Percentiles rank a stretch among this genome's conserved stretches.
Evolutionary conservation across 345 rosid genomes (phyloP).

Genomic region (Gossypium turneri): DNA sequence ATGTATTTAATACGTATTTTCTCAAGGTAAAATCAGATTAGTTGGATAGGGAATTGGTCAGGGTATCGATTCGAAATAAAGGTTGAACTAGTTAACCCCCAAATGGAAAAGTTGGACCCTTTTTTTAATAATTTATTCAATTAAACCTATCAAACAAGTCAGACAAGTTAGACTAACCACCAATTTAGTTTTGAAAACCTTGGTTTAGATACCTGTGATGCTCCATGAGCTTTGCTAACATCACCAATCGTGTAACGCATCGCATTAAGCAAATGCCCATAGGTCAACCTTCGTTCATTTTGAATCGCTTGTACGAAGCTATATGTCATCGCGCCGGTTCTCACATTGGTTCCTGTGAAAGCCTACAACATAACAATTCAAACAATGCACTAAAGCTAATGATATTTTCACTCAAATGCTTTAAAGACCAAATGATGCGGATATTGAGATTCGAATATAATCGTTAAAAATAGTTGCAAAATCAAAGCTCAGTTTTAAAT

Average conservation of each 20-base stretch:
- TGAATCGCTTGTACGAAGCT: conserved; percentile 69
- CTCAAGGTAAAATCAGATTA: neutral
- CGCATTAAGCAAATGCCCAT: conserved; percentile 51
- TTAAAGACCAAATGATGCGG: neutral
- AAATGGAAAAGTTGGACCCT: rapidly evolving
- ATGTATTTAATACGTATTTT: neutral
- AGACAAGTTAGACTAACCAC: neutral
- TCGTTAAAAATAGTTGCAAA: neutral
- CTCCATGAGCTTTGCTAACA: conserved; percentile 5
- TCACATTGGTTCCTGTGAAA: conserved; percentile 40
- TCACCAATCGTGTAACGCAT: conserved; percentile 33
- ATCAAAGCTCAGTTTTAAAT: neutral
- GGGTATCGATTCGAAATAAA: no score
- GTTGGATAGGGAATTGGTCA: no score
- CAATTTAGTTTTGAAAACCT: conserved; percentile 18
- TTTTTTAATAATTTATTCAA: no score
- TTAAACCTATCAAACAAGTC: no score
- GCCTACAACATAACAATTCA: conserved; percentile 34
- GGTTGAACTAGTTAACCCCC: no score
- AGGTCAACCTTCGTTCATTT: conserved; percentile 51
- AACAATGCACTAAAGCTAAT: neutral
- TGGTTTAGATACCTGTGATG: conserved; percentile 25
- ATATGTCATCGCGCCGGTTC: conserved; percentile 69
- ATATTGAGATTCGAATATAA: neutral
- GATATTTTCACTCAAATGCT: neutral